Percentiles rank a stretch among this genome's conserved stretches.
Evolutionary conservation across 495 filamentous ascomycete species (phyloP).

Genomic region (Xanthoparmelia taractica): DNA sequence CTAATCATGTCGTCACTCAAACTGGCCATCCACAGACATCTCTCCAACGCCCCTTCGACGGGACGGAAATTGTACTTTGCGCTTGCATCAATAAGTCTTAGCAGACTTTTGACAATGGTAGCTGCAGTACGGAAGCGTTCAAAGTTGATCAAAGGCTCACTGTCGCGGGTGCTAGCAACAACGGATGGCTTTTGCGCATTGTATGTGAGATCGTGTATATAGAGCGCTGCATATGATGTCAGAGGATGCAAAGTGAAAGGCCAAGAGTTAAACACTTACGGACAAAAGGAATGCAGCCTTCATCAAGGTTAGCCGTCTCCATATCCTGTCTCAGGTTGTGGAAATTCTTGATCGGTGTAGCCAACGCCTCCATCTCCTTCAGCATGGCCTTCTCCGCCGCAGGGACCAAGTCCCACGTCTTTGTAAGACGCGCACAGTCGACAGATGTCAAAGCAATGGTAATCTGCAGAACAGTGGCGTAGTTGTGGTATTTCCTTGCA

Average conservation of each 20-base stretch:
- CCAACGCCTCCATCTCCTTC: conserved; percentile 71
- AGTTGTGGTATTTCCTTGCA: conserved; percentile 81
- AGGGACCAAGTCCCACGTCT: conserved; percentile 77
- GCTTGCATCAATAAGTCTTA: conserved; percentile 87
- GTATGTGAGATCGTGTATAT: conserved; percentile 94
- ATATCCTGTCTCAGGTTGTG: conserved; percentile 82
- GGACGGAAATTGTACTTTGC: conserved; percentile 78
- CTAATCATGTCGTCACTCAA: conserved; percentile 79
- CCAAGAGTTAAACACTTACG: conserved; percentile 43
- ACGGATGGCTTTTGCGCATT: conserved; percentile 82
- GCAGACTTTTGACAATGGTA: conserved; percentile 84
- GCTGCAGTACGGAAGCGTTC: conserved; percentile 87
- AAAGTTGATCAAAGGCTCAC: conserved; percentile 83
- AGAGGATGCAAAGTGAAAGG: conserved; percentile 6
- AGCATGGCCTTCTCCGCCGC: conserved; percentile 60
- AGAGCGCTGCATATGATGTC: conserved; percentile 47
- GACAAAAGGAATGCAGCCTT: conserved; percentile 94
- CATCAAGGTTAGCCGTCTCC: conserved; percentile 67
- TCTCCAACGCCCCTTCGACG: conserved; percentile 77
- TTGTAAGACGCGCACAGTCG: conserved; percentile 65
- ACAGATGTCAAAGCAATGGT: conserved; percentile 82
- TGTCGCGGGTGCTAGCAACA: conserved; percentile 48
- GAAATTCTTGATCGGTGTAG: conserved; percentile 87
- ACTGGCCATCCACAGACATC: conserved; percentile 92
- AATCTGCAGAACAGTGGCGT: conserved; percentile 92